Evolutionary conservation across 73 alveolate genomes (phyloP).

Genomic region (Durusdinium trenchii): DNA sequence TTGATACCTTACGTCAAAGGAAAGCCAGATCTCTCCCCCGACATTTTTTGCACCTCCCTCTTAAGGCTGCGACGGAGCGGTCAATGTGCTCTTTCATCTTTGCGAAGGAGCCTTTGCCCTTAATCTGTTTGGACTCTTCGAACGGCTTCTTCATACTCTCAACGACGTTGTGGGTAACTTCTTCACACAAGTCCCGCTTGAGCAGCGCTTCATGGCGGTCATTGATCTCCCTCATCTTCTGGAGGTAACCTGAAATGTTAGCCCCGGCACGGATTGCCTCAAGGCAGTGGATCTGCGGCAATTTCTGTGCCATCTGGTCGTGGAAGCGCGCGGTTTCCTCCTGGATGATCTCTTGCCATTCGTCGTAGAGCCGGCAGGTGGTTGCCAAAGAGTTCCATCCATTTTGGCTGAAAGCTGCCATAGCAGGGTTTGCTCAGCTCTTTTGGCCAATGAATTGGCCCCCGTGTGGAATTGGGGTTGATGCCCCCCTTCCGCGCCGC

Average conservation of each 20-base stretch:
- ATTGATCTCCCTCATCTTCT: not conserved
- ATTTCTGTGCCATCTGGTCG: not conserved
- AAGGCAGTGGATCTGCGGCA: not conserved
- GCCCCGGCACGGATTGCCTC: not conserved
- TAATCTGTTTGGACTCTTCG: not conserved
- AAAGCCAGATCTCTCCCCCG: not conserved
- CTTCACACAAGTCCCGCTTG: not conserved
- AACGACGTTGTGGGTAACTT: not conserved
- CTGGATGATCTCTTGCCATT: not conserved
- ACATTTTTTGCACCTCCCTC: not conserved
- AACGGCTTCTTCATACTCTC: not conserved
- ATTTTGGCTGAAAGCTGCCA: not conserved
- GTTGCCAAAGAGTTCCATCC: not conserved
- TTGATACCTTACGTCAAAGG: not conserved
- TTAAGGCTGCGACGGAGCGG: not conserved
- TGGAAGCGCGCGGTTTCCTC: not conserved
- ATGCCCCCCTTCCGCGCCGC: conserved; percentile 21
- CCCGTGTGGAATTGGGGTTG: not conserved
- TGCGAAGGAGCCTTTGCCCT: conserved; percentile 8
- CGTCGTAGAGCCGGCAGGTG: not conserved
- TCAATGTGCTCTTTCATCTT: not conserved
- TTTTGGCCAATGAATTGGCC: not conserved
- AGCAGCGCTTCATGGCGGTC: not conserved
- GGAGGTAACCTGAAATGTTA: not conserved
- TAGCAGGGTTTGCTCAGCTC: not conserved